Evolutionary conservation across 176 grass and related monocot species (phyloP).

Genomic region (Eragrostis curvula): DNA sequence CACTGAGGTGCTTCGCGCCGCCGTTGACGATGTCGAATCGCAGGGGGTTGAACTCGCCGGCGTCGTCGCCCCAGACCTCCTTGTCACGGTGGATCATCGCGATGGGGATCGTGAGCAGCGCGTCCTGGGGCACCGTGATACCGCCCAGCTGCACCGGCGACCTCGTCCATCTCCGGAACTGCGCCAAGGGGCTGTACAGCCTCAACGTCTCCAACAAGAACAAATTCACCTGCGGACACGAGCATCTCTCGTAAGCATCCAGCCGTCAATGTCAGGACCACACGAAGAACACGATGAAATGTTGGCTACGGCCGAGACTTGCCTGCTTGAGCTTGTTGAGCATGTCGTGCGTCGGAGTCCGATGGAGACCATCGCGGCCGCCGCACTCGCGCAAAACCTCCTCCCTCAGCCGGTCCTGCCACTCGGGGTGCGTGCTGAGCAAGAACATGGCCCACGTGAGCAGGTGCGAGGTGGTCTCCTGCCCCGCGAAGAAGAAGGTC

Average conservation of each 20-base stretch:
- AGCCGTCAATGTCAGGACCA: neutral
- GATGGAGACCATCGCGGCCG: too few relatives aligned
- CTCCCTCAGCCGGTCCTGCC: constrained; percentile 36
- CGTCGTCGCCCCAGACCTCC: constrained; percentile 67
- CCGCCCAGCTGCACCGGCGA: constrained; percentile 23
- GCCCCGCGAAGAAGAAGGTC: constrained; percentile 66
- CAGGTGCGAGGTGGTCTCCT: constrained; percentile 55
- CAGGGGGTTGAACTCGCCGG: constrained; percentile 55
- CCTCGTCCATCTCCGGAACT: constrained; percentile 21
- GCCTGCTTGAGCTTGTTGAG: constrained; percentile 54
- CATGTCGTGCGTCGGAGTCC: constrained; percentile 30
- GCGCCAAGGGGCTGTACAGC: constrained; percentile 33
- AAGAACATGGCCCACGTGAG: constrained; percentile 59
- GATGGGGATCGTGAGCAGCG: constrained; percentile 37
- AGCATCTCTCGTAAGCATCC: too few relatives aligned
- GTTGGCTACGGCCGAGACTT: neutral
- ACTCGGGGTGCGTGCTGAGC: constrained; percentile 51
- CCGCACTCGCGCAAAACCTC: constrained; percentile 31
- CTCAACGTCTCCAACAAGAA: constrained; percentile 51
- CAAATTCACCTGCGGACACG: constrained; percentile 34
- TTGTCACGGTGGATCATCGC: constrained; percentile 43
- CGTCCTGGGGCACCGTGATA: constrained; percentile 29
- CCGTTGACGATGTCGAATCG: constrained; percentile 45
- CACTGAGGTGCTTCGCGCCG: constrained; percentile 28
- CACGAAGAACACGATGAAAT: neutral